Conservation (phyloP, 2,329 filamentous ascomycete species). For the Magnaporthiopsis rhizophila region DNA sequence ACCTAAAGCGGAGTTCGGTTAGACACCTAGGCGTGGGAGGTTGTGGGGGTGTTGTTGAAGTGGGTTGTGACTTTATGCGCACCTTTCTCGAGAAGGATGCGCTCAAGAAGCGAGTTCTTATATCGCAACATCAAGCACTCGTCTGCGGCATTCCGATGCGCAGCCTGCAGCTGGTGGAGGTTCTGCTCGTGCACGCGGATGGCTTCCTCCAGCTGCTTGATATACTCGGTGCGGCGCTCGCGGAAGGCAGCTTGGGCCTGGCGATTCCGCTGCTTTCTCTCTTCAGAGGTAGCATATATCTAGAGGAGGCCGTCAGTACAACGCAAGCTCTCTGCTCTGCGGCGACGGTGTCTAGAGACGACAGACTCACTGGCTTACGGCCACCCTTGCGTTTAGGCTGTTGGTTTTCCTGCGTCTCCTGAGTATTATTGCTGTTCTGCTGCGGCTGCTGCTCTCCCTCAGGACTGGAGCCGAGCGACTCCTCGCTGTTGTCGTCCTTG, state of each 20-base stretch:
- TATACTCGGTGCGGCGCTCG: constrained; percentile 95
- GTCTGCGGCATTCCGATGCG: constrained; percentile 87
- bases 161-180: constrained; percentile 84
- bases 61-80: constrained; percentile 12
- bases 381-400: constrained; percentile 94
- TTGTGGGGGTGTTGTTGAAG: not conserved
- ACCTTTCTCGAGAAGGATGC: constrained; percentile 96
- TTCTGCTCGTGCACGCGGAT: constrained; percentile 97
- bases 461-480: constrained; percentile 52
- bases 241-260: constrained; percentile 97
- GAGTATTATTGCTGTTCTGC: constrained; percentile 23
- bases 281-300: constrained; percentile 98
- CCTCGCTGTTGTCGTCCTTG: constrained; percentile 50
- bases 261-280: constrained; percentile 93
- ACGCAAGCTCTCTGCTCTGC: not conserved
- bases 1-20: constrained; percentile 42
- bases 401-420: constrained; percentile 40
- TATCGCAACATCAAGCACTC: constrained; percentile 98
- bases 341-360: not conserved
- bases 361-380: constrained; percentile 74
- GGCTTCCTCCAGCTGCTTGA: constrained; percentile 95
- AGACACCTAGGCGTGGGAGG: not conserved
- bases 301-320: constrained; percentile 26
- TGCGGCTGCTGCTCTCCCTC: constrained; percentile 39
- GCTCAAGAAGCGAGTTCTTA: constrained; percentile 93